A percentile compares a stretch with the other conserved stretches of the same genome.
These are phyloP conservation scores for Fraxinus albicans DNA, from an alignment of 305 asterid species.

Conservation along the genomic window DNA sequence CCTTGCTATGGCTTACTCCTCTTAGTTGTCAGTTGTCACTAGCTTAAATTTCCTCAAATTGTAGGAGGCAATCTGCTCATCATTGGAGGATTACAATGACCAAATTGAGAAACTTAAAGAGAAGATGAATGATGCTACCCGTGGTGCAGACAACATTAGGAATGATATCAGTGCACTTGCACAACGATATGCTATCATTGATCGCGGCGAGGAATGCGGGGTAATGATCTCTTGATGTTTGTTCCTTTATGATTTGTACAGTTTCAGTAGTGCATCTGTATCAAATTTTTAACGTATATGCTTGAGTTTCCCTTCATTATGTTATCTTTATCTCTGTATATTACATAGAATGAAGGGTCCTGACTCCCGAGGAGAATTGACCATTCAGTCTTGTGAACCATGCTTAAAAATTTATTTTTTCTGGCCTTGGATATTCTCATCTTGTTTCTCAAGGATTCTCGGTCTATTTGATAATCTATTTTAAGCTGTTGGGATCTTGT, in stretches of 20 bases:
- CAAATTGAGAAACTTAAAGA: constrained; percentile 93
- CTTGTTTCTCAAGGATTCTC: constrained; percentile 5
- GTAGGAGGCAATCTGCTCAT: constrained; percentile 96
- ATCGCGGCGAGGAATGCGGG: constrained; percentile 94
- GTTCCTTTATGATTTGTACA: not conserved
- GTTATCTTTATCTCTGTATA: not conserved
- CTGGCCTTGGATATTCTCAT: constrained; percentile 14
- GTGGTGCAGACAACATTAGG: constrained; percentile 94
- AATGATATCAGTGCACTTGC: constrained; percentile 91
- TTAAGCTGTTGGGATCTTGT: not conserved
- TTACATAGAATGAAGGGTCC: not conserved
- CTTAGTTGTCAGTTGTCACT: not conserved
- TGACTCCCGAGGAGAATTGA: not conserved
- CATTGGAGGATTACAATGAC: constrained; percentile 93
- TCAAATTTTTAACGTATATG: not conserved
- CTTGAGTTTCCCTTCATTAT: constrained; percentile 8
- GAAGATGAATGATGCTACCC: constrained; percentile 98
- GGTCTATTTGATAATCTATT: not conserved
- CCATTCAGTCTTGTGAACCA: constrained; percentile 6
- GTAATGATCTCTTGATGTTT: constrained; percentile 47
- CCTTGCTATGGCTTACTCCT: not conserved
- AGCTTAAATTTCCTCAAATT: constrained; percentile 25
- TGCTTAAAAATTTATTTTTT: not conserved
- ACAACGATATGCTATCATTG: constrained; percentile 83
- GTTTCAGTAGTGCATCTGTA: not conserved